Conservation (phyloP, 2,329 filamentous ascomycete species). For the Apiospora sp. region DNA sequence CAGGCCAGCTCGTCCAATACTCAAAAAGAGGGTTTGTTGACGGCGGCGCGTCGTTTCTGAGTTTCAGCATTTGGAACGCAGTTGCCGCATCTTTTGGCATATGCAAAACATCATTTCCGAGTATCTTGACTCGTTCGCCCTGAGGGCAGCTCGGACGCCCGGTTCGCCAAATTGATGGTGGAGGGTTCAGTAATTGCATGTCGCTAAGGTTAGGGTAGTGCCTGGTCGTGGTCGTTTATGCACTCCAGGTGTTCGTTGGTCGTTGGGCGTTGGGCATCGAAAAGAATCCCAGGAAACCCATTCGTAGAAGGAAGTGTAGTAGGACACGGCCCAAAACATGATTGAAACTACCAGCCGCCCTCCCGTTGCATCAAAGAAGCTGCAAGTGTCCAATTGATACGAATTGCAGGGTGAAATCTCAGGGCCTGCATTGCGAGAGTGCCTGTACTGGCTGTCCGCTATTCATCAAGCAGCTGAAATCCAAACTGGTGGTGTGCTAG, state of each 20-base stretch:
- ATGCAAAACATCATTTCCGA: conserved; percentile 6
- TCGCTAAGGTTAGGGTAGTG: not conserved
- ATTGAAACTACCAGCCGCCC: conserved; percentile 7
- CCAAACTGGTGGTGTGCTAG: conserved; percentile 13
- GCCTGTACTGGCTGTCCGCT: not conserved
- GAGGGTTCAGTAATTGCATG: not conserved
- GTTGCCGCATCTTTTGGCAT: conserved; percentile 10
- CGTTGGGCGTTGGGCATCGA: not conserved
- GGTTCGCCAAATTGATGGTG: not conserved
- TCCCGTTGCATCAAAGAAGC: not conserved
- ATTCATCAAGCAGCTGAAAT: not conserved
- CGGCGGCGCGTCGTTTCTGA: not conserved
- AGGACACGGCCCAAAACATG: conserved; percentile 12
- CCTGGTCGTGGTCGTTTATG: not conserved
- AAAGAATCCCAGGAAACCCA: not conserved
- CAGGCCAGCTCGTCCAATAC: not conserved
- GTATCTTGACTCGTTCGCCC: conserved; percentile 8
- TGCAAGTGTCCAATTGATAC: not conserved
- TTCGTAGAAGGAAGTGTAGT: not conserved
- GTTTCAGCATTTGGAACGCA: not conserved
- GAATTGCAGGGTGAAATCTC: not conserved
- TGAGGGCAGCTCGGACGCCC: not conserved
- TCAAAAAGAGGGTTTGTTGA: not conserved
- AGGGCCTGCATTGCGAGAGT: not conserved
- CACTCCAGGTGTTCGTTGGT: conserved; percentile 15